Evolutionary conservation across 73 alveolate species (phyloP).

Genomic region (Tetrahymena elliotti): DNA sequence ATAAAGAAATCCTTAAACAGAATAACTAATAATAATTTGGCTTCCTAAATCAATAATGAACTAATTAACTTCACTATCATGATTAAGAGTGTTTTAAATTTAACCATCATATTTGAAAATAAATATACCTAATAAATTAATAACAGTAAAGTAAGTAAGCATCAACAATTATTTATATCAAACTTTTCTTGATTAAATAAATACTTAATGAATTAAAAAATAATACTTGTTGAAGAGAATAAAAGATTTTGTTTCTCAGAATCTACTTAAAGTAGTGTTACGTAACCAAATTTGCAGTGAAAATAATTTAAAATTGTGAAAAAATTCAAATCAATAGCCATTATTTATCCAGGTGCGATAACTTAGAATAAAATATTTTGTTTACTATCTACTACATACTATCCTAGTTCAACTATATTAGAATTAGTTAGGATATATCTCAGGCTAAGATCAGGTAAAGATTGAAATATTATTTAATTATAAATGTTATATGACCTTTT

Average conservation of each 20-base stretch:
- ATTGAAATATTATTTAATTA: too few relatives aligned
- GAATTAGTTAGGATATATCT: neutral
- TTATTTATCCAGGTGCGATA: neutral
- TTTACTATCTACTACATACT: neutral
- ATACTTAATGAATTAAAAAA: too few relatives aligned
- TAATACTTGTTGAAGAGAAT: neutral
- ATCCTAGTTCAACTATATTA: neutral
- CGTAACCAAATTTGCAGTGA: neutral
- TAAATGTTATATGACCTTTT: neutral
- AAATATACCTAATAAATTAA: neutral
- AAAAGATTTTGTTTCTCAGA: neutral
- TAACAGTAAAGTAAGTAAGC: neutral
- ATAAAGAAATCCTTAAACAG: neutral
- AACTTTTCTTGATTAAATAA: too few relatives aligned
- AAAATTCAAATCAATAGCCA: neutral
- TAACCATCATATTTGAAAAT: neutral
- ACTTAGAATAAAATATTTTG: neutral
- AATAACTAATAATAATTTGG: neutral
- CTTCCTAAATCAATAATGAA: neutral
- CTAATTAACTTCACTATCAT: neutral
- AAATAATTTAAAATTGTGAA: neutral
- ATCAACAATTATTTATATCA: too few relatives aligned
- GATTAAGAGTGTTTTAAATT: neutral
- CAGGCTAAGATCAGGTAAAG: neutral
- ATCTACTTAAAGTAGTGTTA: neutral